phyloP scores from a whole-genome alignment of 352 stramenopile species.

The Globisporangium paddicum region DNA sequence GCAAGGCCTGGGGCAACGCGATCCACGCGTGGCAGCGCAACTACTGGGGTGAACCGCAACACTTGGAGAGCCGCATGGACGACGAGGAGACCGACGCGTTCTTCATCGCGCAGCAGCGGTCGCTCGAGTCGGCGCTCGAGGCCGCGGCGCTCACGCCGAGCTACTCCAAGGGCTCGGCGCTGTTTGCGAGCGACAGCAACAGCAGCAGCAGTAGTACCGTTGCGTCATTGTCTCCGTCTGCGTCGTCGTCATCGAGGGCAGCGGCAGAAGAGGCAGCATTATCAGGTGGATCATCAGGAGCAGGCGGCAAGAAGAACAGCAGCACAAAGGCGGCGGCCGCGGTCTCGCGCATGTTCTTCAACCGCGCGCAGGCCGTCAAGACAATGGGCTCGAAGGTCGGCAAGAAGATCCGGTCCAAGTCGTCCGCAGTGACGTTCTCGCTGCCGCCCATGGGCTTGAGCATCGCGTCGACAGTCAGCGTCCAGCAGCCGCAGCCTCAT shows the following conservation, averaged over 20 bases:
- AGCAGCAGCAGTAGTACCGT: conserved; percentile 1
- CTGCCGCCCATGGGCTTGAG: conserved; percentile 63
- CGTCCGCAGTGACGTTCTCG: conserved; percentile 57
- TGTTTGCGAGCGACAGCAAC: conserved; percentile 2
- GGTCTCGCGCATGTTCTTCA: conserved; percentile 47
- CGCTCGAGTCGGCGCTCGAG: conserved; percentile 45
- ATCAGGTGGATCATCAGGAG: not conserved
- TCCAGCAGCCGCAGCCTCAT: conserved; percentile 29
- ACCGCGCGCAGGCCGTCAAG: conserved; percentile 51
- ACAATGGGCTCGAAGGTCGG: conserved; percentile 52
- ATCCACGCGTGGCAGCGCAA: conserved; percentile 85
- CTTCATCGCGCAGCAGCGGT: conserved; percentile 62
- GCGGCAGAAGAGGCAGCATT: not conserved
- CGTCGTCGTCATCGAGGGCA: not conserved
- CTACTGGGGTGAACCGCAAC: conserved; percentile 81
- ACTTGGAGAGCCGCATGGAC: conserved; percentile 36
- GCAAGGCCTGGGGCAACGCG: conserved; percentile 82
- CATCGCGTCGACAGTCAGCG: conserved; percentile 46
- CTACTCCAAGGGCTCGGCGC: not conserved
- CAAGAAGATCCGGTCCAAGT: conserved; percentile 57
- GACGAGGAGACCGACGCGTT: conserved; percentile 67
- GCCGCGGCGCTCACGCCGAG: conserved; percentile 9
- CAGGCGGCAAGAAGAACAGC: conserved; percentile 11
- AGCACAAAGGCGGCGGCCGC: conserved; percentile 17
- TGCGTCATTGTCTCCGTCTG: not conserved